phyloP scores from a whole-genome alignment of 2,329 filamentous ascomycete species.

The Diaporthe sp. region DNA sequence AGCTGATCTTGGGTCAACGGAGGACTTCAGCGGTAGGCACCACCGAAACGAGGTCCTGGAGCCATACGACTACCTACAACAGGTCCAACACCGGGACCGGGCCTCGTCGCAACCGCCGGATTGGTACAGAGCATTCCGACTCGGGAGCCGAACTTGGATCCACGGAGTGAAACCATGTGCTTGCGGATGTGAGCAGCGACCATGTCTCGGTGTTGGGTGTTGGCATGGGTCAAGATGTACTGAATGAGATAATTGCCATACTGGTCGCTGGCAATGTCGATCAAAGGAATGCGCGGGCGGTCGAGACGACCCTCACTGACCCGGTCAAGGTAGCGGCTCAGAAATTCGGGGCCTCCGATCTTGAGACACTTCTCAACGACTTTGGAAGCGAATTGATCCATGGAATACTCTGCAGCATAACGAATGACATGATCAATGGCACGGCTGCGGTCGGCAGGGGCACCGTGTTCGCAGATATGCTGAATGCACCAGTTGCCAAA shows the following conservation, averaged over 20 bases:
- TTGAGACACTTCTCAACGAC: constrained; percentile 99
- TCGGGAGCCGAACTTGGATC: constrained; percentile 97
- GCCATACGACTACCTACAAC: constrained; percentile 68
- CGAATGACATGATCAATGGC: constrained; percentile 96
- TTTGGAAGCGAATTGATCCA: constrained; percentile 99
- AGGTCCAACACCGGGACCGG: constrained; percentile 82
- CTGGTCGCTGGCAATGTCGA: constrained; percentile 98
- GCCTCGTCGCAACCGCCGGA: constrained; percentile 87
- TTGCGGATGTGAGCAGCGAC: constrained; percentile 96
- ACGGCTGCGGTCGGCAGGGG: constrained; percentile 88
- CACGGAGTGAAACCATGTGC: constrained; percentile 98
- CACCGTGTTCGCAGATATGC: constrained; percentile 97
- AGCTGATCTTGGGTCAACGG: neutral
- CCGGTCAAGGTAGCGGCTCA: constrained; percentile 90
- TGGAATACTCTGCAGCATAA: constrained; percentile 95
- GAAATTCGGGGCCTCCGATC: constrained; percentile 90
- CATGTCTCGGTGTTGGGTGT: constrained; percentile 88
- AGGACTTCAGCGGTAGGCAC: constrained; percentile 66
- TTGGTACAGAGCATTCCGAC: constrained; percentile 99
- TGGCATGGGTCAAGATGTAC: constrained; percentile 92
- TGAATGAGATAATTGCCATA: constrained; percentile 99
- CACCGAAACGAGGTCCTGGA: constrained; percentile 67
- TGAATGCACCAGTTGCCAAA: constrained; percentile 99
- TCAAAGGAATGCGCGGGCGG: constrained; percentile 93
- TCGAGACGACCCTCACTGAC: constrained; percentile 93